Conservation (phyloP, 1,284 basidiomycete species). For the Ceratobasidium theobromae region DNA sequence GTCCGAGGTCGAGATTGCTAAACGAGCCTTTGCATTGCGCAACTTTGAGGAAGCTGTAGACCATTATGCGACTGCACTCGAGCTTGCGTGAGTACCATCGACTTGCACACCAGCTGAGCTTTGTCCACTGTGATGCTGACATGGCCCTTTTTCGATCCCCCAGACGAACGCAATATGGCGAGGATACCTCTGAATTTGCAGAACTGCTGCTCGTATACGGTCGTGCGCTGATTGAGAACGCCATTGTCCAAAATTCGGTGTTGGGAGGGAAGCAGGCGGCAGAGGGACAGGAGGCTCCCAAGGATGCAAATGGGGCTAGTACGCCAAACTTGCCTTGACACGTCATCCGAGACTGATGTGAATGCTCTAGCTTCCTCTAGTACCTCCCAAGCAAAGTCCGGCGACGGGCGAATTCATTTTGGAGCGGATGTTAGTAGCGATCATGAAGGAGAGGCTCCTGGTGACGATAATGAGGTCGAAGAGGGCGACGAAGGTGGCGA, state of each 20-base stretch:
- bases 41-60: slow-evolving; percentile 86
- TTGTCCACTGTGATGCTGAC: slow-evolving; percentile 36
- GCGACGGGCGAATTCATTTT: slow-evolving; percentile 55
- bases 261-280: slow-evolving; percentile 79
- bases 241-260: slow-evolving; percentile 76
- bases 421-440: slow-evolving; percentile 64
- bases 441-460: too few species aligned
- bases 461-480: slow-evolving; percentile 47
- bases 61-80: slow-evolving; percentile 80
- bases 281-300: slow-evolving; percentile 48
- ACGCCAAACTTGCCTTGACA: background rate
- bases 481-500: slow-evolving; percentile 60
- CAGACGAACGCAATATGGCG: slow-evolving; percentile 71
- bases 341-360: background rate
- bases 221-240: slow-evolving; percentile 84
- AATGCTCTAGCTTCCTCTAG: slow-evolving; percentile 17
- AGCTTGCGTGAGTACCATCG: slow-evolving; percentile 62
- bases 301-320: slow-evolving; percentile 1
- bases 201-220: slow-evolving; percentile 86
- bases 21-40: slow-evolving; percentile 82
- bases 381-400: slow-evolving; percentile 12
- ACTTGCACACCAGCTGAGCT: background rate
- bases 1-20: slow-evolving; percentile 67
- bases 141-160: slow-evolving; percentile 35
- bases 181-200: slow-evolving; percentile 74